Evolutionary conservation across 2,329 filamentous ascomycete species (phyloP).

Genomic region (Polychaeton citri): DNA sequence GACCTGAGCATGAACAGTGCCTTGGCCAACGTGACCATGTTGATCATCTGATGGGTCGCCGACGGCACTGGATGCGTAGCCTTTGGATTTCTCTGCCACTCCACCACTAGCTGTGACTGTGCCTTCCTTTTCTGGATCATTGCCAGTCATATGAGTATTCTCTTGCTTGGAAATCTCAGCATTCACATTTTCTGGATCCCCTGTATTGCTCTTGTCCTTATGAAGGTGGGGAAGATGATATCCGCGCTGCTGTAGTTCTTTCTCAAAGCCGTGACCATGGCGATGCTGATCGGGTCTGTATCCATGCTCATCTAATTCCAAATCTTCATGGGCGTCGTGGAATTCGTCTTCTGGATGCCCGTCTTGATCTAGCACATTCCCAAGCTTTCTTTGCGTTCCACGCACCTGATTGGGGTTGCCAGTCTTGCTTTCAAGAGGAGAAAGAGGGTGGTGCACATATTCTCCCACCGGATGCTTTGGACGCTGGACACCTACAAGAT

Average conservation of each 20-base stretch:
- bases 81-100: slow-evolving; percentile 16
- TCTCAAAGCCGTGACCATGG: slow-evolving; percentile 14
- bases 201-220: slow-evolving; percentile 4
- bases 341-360: slow-evolving; percentile 10
- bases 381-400: neutral
- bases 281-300: slow-evolving; percentile 18
- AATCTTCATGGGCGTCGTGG: slow-evolving; percentile 13
- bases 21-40: slow-evolving; percentile 36
- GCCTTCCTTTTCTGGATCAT: slow-evolving; percentile 19
- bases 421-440: slow-evolving; percentile 54
- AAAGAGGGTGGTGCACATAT: slow-evolving; percentile 69
- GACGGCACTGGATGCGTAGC: slow-evolving; percentile 12
- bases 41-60: slow-evolving; percentile 9
- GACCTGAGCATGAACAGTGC: slow-evolving; percentile 68
- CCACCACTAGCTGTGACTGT: slow-evolving; percentile 19
- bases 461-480: slow-evolving; percentile 81
- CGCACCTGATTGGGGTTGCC: slow-evolving; percentile 27
- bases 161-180: slow-evolving; percentile 10
- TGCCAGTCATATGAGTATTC: slow-evolving; percentile 19
- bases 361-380: slow-evolving; percentile 2
- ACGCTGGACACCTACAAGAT: slow-evolving; percentile 75
- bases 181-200: neutral
- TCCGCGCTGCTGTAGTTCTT: slow-evolving; percentile 10
- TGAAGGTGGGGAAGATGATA: slow-evolving; percentile 7
- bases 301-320: slow-evolving; percentile 17